Conservation (phyloP, 1,284 basidiomycete genomes). For the Puccinia coronata region DNA sequence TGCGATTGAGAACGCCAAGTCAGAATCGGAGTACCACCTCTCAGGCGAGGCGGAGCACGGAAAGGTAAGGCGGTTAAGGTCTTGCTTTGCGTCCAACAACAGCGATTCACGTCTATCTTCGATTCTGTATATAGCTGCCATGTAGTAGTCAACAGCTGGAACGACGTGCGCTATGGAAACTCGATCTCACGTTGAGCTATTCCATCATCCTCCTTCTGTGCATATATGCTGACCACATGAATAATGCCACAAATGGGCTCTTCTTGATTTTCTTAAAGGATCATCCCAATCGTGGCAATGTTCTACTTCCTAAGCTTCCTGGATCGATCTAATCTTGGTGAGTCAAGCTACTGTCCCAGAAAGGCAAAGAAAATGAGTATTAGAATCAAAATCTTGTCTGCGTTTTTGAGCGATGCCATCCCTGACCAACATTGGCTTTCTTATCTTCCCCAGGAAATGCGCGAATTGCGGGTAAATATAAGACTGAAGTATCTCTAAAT, state of each 20-base stretch:
- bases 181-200: slow-evolving; percentile 21
- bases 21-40: neutral
- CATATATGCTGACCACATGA: no score
- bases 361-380: neutral
- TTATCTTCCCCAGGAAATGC: slow-evolving; percentile 42
- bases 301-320: slow-evolving; percentile 48
- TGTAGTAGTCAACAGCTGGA: neutral
- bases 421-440: neutral
- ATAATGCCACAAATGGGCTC: no score
- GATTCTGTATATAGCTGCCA: no score
- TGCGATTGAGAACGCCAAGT: neutral
- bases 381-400: neutral
- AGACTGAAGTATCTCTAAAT: neutral
- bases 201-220: neutral
- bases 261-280: neutral
- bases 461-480: slow-evolving; percentile 30
- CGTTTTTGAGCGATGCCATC: neutral
- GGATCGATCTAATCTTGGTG: slow-evolving; percentile 45
- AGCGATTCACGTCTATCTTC: no score
- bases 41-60: neutral
- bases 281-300: slow-evolving; percentile 37
- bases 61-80: neutral
- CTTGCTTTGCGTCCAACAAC: neutral
- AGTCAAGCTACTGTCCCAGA: neutral
- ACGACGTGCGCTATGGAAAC: slow-evolving; percentile 9